Percentiles rank a stretch among this genome's conserved stretches.
Conservation (phyloP, 106 monocot genomes). For the Chionographis japonica region DNA sequence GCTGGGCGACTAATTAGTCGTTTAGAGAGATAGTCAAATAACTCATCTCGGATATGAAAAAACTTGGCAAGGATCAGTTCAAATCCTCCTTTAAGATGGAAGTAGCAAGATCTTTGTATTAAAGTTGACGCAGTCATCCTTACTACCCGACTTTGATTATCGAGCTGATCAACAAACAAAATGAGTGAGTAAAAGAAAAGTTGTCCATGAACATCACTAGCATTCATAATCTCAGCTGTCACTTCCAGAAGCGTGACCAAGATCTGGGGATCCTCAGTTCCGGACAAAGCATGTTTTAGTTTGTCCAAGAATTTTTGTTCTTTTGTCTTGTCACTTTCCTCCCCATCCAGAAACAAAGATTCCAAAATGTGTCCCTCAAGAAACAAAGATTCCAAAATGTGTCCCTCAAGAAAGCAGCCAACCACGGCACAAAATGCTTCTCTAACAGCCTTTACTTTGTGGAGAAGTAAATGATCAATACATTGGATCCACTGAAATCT, state of each 20-base stretch:
- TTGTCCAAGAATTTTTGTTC: constrained; percentile 61
- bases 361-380: constrained; percentile 48
- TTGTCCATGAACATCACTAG: constrained; percentile 35
- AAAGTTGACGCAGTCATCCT: constrained; percentile 56
- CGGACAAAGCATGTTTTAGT: constrained; percentile 51
- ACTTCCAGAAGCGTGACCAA: constrained; percentile 70
- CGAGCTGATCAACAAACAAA: constrained; percentile 83
- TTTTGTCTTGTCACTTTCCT: constrained; percentile 27
- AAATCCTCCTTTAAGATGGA: constrained; percentile 65
- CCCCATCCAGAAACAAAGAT: constrained; percentile 40
- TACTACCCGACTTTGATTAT: constrained; percentile 43
- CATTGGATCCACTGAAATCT: constrained; percentile 68
- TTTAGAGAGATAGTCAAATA: constrained; percentile 73
- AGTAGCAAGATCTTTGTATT: constrained; percentile 42
- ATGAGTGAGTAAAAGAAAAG: constrained; percentile 63
- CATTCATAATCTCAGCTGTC: constrained; percentile 61
- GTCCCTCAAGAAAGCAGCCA: constrained; percentile 51
- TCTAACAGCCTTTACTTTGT: constrained; percentile 65
- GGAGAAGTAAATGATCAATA: constrained; percentile 65
- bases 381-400: constrained; percentile 53
- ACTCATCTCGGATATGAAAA: constrained; percentile 47
- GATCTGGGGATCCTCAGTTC: constrained; percentile 54
- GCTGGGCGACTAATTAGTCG: constrained; percentile 56
- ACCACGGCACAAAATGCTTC: constrained; percentile 74
- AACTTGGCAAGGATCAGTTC: constrained; percentile 61